Percentiles rank a stretch among this genome's conserved stretches.
Conservation (phyloP, 345 rosid genomes). For the Bretschneidera sinensis region DNA sequence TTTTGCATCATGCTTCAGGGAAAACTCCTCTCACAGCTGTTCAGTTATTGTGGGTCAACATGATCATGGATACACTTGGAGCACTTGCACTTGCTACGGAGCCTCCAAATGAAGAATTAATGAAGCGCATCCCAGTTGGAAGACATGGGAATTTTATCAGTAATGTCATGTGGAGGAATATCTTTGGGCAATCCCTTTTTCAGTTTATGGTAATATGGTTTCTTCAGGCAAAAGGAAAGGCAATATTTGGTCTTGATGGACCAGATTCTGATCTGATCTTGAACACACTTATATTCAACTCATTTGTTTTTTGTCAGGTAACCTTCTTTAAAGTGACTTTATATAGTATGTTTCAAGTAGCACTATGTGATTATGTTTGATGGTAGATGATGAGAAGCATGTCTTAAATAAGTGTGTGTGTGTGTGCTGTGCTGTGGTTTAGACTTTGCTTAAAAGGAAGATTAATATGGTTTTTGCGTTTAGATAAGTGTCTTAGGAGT, state of each 20-base stretch:
- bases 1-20: conserved; percentile 29
- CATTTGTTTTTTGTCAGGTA: conserved; percentile 78
- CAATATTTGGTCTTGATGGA: conserved; percentile 34
- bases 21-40: conserved; percentile 56
- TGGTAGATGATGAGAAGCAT: background rate
- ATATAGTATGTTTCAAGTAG: background rate
- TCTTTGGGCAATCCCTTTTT: conserved; percentile 63
- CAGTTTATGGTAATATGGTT: conserved; percentile 48
- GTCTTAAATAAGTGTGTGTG: background rate
- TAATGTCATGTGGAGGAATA: conserved; percentile 81
- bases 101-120: conserved; percentile 49
- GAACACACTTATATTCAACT: conserved; percentile 62
- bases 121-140: conserved; percentile 49
- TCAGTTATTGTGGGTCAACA: conserved; percentile 68
- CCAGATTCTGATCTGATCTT: conserved; percentile 35
- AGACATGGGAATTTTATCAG: conserved; percentile 55
- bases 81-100: conserved; percentile 71
- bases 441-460: too few relatives aligned
- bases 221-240: conserved; percentile 43
- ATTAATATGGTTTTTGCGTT: too few relatives aligned
- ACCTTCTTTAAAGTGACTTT: conserved; percentile 1
- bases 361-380: background rate
- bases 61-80: conserved; percentile 65
- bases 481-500: too few relatives aligned
- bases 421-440: too few relatives aligned